phyloP scores from a whole-genome alignment of 2,329 filamentous ascomycete species.

The Clarireedia paspali region DNA sequence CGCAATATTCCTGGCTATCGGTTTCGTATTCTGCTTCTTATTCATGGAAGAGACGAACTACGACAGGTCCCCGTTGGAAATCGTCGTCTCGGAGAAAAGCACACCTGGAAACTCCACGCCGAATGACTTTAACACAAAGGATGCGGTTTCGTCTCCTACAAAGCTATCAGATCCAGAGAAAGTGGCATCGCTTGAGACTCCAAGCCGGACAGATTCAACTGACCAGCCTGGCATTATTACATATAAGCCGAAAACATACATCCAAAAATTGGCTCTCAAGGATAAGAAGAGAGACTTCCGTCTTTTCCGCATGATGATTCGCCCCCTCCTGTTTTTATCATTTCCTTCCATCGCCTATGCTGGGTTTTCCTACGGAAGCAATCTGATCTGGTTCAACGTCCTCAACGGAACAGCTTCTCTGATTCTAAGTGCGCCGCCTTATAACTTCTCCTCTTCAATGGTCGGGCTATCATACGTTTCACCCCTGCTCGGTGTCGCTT shows the following conservation, averaged over 20 bases:
- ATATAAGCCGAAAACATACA: slow-evolving; percentile 21
- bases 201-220: neutral
- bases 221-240: slow-evolving; percentile 2
- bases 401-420: slow-evolving; percentile 30
- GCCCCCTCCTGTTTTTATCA: slow-evolving; percentile 27
- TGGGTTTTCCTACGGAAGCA: slow-evolving; percentile 31
- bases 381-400: slow-evolving; percentile 32
- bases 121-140: slow-evolving; percentile 2
- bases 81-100: neutral
- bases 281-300: slow-evolving; percentile 24
- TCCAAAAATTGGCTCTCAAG: slow-evolving; percentile 22
- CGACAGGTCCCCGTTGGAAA: slow-evolving; percentile 17
- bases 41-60: slow-evolving; percentile 52
- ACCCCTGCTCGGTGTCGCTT: slow-evolving; percentile 25
- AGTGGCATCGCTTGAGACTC: neutral
- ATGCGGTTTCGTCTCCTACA: neutral
- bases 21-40: slow-evolving; percentile 46
- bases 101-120: slow-evolving; percentile 11
- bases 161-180: slow-evolving; percentile 15
- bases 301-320: slow-evolving; percentile 25
- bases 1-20: slow-evolving; percentile 43
- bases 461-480: slow-evolving; percentile 30
- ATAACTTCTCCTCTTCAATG: slow-evolving; percentile 30
- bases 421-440: slow-evolving; percentile 29
- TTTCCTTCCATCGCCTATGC: slow-evolving; percentile 30